These are phyloP conservation scores for Fusarium camptoceras DNA, from an alignment of 2,329 filamentous ascomycete genomes.

Conservation along the genomic window DNA sequence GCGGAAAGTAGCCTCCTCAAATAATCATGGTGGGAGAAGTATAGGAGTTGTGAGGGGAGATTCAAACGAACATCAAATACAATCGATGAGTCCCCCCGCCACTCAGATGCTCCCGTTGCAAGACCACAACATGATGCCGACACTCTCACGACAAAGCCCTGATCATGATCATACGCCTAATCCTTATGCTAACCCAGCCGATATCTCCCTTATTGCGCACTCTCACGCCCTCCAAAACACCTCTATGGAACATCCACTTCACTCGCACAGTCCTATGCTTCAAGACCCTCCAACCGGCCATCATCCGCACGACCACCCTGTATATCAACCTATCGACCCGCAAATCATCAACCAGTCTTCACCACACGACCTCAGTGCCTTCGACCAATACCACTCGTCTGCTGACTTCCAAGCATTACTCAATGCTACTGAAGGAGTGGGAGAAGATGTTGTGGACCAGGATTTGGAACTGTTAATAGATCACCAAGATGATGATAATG, in stretches of 20 bases:
- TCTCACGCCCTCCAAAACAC: constrained; percentile 53
- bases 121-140: constrained; percentile 45
- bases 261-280: constrained; percentile 48
- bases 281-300: constrained; percentile 49
- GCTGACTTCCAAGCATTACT: constrained; percentile 67
- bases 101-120: constrained; percentile 48
- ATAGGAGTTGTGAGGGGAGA: constrained; percentile 10
- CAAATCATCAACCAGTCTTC: constrained; percentile 62
- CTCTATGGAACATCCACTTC: constrained; percentile 43
- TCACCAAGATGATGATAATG: constrained; percentile 57
- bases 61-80: constrained; percentile 27
- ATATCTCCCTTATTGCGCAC: constrained; percentile 59
- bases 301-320: constrained; percentile 40
- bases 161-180: constrained; percentile 47
- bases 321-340: constrained; percentile 70
- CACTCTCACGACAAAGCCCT: constrained; percentile 44
- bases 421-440: constrained; percentile 58
- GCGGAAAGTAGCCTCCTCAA: constrained; percentile 32
- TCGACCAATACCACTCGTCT: constrained; percentile 57
- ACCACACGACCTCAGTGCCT: constrained; percentile 51
- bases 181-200: constrained; percentile 61
- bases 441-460: constrained; percentile 58
- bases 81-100: constrained; percentile 29
- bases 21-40: constrained; percentile 15
- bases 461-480: constrained; percentile 66